Conservation (phyloP, 2,329 filamentous ascomycete genomes). For the Mycosphaerella sp. region DNA sequence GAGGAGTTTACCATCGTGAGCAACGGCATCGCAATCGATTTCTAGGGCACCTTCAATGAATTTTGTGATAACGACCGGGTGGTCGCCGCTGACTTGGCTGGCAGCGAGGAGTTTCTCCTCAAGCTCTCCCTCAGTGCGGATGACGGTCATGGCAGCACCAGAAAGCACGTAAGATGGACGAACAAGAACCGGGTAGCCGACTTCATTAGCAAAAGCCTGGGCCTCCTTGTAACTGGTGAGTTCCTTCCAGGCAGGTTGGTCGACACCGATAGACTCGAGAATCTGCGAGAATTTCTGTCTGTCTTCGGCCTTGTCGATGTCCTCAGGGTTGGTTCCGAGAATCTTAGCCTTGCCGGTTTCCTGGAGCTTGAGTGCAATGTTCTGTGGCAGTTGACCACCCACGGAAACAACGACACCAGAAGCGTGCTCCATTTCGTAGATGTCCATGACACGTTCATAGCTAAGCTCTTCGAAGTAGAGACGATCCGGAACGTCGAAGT, state of each 20-base stretch:
- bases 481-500: conserved; percentile 82
- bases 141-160: conserved; percentile 97
- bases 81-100: conserved; percentile 83
- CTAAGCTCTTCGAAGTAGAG: conserved; percentile 96
- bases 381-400: conserved; percentile 92
- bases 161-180: conserved; percentile 94
- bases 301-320: conserved; percentile 98
- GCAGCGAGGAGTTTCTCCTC: conserved; percentile 93
- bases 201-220: conserved; percentile 75
- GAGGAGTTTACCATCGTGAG: conserved; percentile 75
- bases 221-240: conserved; percentile 83
- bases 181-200: conserved; percentile 91
- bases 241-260: conserved; percentile 98
- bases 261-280: conserved; percentile 90
- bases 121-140: conserved; percentile 77
- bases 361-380: conserved; percentile 91
- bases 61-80: conserved; percentile 96
- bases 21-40: conserved; percentile 93
- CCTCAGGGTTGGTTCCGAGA: conserved; percentile 82
- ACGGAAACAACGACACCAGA: conserved; percentile 90
- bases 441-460: conserved; percentile 98
- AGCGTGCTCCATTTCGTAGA: conserved; percentile 73
- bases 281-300: conserved; percentile 98
- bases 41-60: conserved; percentile 96
- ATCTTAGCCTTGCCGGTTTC: conserved; percentile 85